Base-by-base conservation (phyloP, 805 yeast species). In the Starmerella bacillaris region DNA sequence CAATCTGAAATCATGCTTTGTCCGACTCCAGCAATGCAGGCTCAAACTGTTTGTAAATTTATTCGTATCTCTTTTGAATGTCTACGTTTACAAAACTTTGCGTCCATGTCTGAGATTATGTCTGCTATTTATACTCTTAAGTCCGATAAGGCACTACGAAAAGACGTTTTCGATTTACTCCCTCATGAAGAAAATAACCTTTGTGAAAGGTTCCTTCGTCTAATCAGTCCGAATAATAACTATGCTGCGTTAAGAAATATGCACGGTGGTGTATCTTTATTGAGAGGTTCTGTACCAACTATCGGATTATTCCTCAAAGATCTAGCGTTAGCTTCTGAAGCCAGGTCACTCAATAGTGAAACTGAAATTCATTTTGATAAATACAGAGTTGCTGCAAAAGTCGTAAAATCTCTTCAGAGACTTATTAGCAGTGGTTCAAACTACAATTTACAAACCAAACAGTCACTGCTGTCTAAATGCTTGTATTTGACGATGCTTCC, bases 261-360 rank as follows among this genome's bases (percentile, higher is more conserved):
- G 39, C 63, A 80, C 40, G 67, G 68, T 38, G 70, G 66, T 27
- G 60, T 77, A 33, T 65, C 65, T 37, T 71, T 75, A 17, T 61
- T 74, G 4, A 61, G 61, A 38, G 96, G 96, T 2, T 74, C 92
- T 46, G 72, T 86, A 34, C 96, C 98, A 17, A 86, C 84, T 53
- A 69, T 84, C 35, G 94, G 92, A 1, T 61, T 86, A 21, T 83
- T 80, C 48, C 54, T 86, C 31, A 74, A 84, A 3, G 96, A 86
- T 52, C 61, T 86, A 47, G 70, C 79, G 1, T 70, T 76, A 49
- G 82, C 80, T 52, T 67, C 74, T 3, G 77, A 73, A 43, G 55
- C 74, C 39, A 70, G 76, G 0, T 64, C 69, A 8, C 58, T 60
- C 36, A 54, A 68, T 2, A 52, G 51, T 16, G 56, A 37, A 24